Base-by-base conservation (phyloP, 306 rosid species). In the Chamaecrista fasciculata region DNA sequence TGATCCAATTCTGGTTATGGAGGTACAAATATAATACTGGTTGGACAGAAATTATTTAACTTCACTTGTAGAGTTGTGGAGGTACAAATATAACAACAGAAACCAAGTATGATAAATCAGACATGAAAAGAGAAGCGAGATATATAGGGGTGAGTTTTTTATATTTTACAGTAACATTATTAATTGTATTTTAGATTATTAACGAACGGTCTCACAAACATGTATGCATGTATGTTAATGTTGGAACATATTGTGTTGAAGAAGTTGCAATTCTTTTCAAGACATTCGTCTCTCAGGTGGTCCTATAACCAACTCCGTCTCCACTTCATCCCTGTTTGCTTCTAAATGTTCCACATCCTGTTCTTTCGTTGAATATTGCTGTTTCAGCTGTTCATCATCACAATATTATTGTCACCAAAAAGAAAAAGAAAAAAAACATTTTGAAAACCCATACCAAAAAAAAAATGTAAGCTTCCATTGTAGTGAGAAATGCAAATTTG, bases 301-400 rank as follows among this genome's bases (percentile, higher is more conserved):
- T 43, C 97, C 96, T 63, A 91, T 91, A 81, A 84, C 84, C 76
- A 91, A 76, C 14, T 87, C 91, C 1, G 95, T 88, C 77, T 88
- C 99, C 76, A 91, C 96, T 11, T 85, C 91, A 65, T 59, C 65
- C 46, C n/a, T 19, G 3, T 8, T 21, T 7, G 29, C 64, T 8
- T 29, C 9, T 26, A 6, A 6, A 0, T 33, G 59, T 37, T 65
- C 62, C 2, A 55, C 72, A 20, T 63, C 77, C 62, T 31, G 40
- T 37, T 59, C 58, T 24, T 63, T 65, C 24, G 46, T 63, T 39
- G 44, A 62, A 42, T 26, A 33, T 33, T 4, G 25, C 29, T n/a
- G 25, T 16, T 24, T n/a, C n/a, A n/a, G 33, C 0, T 26, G 31
- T 74, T 56, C 73, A 71, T 71, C 36, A 64, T 62, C 62, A 75